A percentile compares a stretch with the other conserved stretches of the same genome.
phyloP scores from a whole-genome alignment of 352 stramenopile species.

The Thraustochytrium sp. region DNA sequence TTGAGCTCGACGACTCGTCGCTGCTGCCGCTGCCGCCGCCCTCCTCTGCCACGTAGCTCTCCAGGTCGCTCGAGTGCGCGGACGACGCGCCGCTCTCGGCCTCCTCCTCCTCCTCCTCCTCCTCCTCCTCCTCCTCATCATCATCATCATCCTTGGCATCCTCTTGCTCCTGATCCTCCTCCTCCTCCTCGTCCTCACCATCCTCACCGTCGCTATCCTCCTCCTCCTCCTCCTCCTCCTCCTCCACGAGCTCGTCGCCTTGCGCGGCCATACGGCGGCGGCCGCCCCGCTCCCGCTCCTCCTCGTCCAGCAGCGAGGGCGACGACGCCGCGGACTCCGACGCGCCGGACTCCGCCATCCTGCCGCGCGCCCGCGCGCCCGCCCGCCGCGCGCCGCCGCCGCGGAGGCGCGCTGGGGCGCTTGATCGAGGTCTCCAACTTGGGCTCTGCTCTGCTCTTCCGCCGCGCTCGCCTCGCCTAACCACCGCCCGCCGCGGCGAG shows the following conservation, averaged over 20 bases:
- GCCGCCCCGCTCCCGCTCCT: not conserved
- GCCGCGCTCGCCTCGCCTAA: not conserved
- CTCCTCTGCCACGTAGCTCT: not conserved
- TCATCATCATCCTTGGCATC: conserved; percentile 3
- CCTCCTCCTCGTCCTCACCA: not conserved
- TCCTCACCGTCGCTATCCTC: not conserved
- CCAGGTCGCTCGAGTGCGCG: not conserved
- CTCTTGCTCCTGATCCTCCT: not conserved
- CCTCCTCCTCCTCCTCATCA: not conserved
- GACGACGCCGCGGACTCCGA: too few relatives aligned
- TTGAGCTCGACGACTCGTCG: too few relatives aligned
- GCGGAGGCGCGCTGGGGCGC: too few relatives aligned
- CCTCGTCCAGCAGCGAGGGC: too few relatives aligned
- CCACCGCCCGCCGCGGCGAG: not conserved
- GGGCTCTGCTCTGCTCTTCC: too few relatives aligned
- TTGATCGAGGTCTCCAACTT: too few relatives aligned
- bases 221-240: not conserved
- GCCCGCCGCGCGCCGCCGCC: too few relatives aligned
- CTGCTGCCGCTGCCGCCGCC: not conserved
- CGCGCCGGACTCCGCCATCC: too few relatives aligned
- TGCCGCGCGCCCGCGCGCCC: too few relatives aligned
- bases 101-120: not conserved
- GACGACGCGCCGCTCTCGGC: too few relatives aligned
- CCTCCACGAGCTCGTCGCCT: not conserved
- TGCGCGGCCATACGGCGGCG: too few relatives aligned